These are phyloP conservation scores for Hyaloscypha bicolor DNA, from an alignment of 495 filamentous ascomycete genomes.

Conservation along the genomic window DNA sequence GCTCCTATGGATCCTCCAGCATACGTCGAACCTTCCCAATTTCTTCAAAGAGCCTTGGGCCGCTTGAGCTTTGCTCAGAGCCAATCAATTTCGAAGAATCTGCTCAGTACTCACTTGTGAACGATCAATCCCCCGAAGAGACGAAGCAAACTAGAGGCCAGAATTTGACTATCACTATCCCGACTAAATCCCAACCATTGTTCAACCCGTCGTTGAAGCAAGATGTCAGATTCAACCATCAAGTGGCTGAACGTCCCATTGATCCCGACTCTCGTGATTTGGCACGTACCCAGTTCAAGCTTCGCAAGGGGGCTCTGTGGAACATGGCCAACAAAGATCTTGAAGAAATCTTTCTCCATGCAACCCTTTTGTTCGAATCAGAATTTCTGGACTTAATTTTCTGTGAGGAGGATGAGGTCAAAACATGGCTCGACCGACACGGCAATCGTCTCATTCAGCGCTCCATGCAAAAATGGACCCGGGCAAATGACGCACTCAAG, in stretches of 20 bases:
- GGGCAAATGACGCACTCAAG: neutral
- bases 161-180: neutral
- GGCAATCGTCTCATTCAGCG: neutral
- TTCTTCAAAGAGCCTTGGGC: too few relatives aligned
- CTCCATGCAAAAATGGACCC: conserved; percentile 5
- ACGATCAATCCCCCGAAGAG: neutral
- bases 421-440: conserved; percentile 12
- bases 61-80: too few relatives aligned
- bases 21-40: too few relatives aligned
- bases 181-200: neutral
- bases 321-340: neutral
- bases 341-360: conserved; percentile 6
- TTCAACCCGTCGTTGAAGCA: neutral
- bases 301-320: neutral
- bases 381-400: conserved; percentile 20
- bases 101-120: neutral
- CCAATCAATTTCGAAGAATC: too few relatives aligned
- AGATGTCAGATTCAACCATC: neutral
- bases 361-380: conserved; percentile 5
- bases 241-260: neutral
- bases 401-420: neutral
- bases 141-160: neutral
- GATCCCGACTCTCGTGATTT: neutral
- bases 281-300: neutral
- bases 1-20: too few relatives aligned